Evolutionary conservation across 129 eudicot genomes (phyloP).

Genomic region (Flaveria bidentis): DNA sequence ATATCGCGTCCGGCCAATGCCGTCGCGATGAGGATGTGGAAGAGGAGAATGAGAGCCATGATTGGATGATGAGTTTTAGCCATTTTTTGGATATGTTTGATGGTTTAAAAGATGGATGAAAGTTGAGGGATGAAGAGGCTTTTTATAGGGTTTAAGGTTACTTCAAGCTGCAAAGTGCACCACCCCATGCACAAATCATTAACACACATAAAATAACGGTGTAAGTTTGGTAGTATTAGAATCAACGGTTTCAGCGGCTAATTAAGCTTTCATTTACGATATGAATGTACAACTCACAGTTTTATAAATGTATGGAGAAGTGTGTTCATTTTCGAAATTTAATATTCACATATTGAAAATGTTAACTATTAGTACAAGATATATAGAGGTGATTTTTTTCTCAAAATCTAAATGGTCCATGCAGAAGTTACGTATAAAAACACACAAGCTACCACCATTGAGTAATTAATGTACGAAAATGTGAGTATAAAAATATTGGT

Average conservation of each 20-base stretch:
- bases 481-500: constrained; percentile 9
- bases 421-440: not conserved
- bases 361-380: not conserved
- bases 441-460: not conserved
- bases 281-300: not conserved
- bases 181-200: constrained; percentile 14
- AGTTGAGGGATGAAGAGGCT: constrained; percentile 17
- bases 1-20: constrained; percentile 29
- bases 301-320: too few relatives aligned
- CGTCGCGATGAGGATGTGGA: constrained; percentile 33
- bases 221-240: constrained; percentile 9
- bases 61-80: constrained; percentile 24
- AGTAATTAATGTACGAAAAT: not conserved
- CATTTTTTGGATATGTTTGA: constrained; percentile 32
- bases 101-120: constrained; percentile 27
- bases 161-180: not conserved
- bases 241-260: constrained; percentile 50
- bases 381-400: not conserved
- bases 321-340: too few relatives aligned
- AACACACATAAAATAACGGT: constrained; percentile 4
- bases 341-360: not conserved
- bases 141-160: constrained; percentile 29
- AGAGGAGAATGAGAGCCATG: constrained; percentile 25
- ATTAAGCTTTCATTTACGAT: constrained; percentile 14
- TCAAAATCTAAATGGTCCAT: not conserved